Percentiles rank a stretch among this genome's conserved stretches.
These are phyloP conservation scores for Quercus alba DNA, from an alignment of 306 rosid genomes.

Conservation along the genomic window DNA sequence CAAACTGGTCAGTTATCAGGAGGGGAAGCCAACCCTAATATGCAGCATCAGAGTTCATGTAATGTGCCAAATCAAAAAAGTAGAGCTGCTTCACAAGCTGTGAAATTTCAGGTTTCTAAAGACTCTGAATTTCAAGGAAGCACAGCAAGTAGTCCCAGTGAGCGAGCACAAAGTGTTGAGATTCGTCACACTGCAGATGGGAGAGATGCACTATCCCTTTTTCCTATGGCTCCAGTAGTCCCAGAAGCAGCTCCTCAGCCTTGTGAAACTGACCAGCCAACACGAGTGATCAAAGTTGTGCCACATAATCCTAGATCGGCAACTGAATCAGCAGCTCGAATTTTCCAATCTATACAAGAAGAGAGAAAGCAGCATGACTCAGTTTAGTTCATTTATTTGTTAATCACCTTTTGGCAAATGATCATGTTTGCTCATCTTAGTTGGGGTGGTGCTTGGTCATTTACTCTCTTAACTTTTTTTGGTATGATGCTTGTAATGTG, in stretches of 20 bases:
- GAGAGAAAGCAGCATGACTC: slow-evolving; percentile 70
- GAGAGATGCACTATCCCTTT: slow-evolving; percentile 51
- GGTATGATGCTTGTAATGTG: neutral
- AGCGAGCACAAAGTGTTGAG: slow-evolving; percentile 33
- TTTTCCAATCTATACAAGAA: slow-evolving; percentile 85
- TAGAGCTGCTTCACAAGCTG: slow-evolving; percentile 29
- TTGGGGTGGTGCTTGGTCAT: neutral
- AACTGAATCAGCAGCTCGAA: slow-evolving; percentile 89
- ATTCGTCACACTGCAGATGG: slow-evolving; percentile 34
- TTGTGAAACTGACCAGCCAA: slow-evolving; percentile 35
- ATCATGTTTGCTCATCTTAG: neutral
- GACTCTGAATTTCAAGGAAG: slow-evolving; percentile 66
- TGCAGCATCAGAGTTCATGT: slow-evolving; percentile 43
- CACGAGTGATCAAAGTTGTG: slow-evolving; percentile 77
- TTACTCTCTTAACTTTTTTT: neutral
- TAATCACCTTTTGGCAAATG: neutral
- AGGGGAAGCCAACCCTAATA: slow-evolving; percentile 28
- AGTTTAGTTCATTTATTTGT: neutral
- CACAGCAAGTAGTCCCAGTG: slow-evolving; percentile 60
- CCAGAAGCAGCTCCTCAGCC: slow-evolving; percentile 49
- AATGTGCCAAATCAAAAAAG: slow-evolving; percentile 39
- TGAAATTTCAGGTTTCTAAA: slow-evolving; percentile 34
- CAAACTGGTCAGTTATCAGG: slow-evolving; percentile 27
- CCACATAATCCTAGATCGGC: slow-evolving; percentile 86
- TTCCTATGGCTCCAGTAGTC: slow-evolving; percentile 37